phyloP scores from a whole-genome alignment of 176 grass and related monocot species.

The Musa beccarii region DNA sequence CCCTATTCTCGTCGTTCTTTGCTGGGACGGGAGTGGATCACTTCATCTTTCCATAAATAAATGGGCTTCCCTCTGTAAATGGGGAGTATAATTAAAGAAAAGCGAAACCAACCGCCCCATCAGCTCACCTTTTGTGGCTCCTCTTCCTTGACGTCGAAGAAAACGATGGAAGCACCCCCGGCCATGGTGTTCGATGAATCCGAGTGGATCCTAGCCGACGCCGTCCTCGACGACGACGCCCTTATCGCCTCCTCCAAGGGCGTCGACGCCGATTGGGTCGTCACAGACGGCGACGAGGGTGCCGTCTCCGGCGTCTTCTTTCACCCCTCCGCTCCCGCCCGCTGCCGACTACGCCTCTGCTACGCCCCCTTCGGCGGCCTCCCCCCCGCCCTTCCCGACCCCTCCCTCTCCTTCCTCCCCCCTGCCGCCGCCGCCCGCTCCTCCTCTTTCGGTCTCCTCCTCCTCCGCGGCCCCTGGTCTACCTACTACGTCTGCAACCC shows the following conservation, averaged over 20 bases:
- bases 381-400: not conserved
- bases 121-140: not conserved
- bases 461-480: slow-evolving; percentile 24
- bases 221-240: not conserved
- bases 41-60: no score
- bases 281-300: slow-evolving; percentile 16
- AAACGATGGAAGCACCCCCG: not conserved
- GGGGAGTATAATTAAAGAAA: no score
- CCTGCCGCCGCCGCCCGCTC: slow-evolving; percentile 20
- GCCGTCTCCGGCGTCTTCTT: slow-evolving; percentile 24
- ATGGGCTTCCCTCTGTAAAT: no score
- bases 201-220: slow-evolving; percentile 21
- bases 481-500: slow-evolving; percentile 27
- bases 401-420: slow-evolving; percentile 25
- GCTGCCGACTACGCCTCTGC: not conserved
- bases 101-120: no score
- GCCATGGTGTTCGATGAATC: slow-evolving; percentile 22
- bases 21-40: no score
- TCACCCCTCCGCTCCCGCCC: not conserved
- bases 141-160: not conserved
- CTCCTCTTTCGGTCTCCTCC: slow-evolving; percentile 23
- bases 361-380: slow-evolving; percentile 18
- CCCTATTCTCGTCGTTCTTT: no score
- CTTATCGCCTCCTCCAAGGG: not conserved
- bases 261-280: slow-evolving; percentile 11